These are phyloP conservation scores for Brasenia schreberi DNA, from an alignment of 164 flowering plant genomes.

Conservation along the genomic window DNA sequence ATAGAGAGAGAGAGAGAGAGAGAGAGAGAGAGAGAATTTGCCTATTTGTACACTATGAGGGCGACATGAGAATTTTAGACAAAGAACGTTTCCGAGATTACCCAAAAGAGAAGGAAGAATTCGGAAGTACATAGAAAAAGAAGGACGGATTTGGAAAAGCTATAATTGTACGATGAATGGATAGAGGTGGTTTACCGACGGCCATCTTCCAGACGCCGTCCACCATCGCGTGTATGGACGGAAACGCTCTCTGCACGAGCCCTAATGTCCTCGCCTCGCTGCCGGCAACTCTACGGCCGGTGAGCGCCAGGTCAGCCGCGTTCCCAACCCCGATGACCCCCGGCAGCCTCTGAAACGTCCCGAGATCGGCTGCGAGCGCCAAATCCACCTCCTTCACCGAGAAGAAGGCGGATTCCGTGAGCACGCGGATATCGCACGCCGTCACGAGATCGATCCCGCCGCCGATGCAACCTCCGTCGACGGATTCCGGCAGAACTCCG, in stretches of 20 bases:
- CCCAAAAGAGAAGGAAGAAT: background rate
- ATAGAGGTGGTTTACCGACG: conserved; percentile 31
- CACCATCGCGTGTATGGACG: conserved; percentile 35
- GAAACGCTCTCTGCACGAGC: conserved; percentile 56
- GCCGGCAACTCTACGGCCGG: conserved; percentile 52
- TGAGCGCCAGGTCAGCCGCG: conserved; percentile 71
- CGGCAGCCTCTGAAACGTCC: conserved; percentile 87
- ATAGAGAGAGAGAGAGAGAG: too few relatives aligned
- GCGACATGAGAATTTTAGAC: too few relatives aligned
- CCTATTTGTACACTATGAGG: too few relatives aligned
- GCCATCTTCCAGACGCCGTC: conserved; percentile 39
- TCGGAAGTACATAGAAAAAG: too few relatives aligned
- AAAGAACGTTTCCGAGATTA: too few relatives aligned
- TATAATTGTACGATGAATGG: too few relatives aligned
- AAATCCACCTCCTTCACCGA: conserved; percentile 85
- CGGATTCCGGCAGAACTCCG: conserved; percentile 76
- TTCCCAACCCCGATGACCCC: conserved; percentile 64
- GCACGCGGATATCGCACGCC: conserved; percentile 77
- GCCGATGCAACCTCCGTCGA: conserved; percentile 81
- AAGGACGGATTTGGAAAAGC: too few relatives aligned
- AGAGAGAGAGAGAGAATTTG: too few relatives aligned
- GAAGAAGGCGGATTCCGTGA: conserved; percentile 48
- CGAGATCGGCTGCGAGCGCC: conserved; percentile 73
- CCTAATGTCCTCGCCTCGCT: conserved; percentile 67
- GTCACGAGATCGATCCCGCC: conserved; percentile 70